phyloP scores from a whole-genome alignment of 2,329 filamentous ascomycete species.

The Decorospora gaudefroyi region DNA sequence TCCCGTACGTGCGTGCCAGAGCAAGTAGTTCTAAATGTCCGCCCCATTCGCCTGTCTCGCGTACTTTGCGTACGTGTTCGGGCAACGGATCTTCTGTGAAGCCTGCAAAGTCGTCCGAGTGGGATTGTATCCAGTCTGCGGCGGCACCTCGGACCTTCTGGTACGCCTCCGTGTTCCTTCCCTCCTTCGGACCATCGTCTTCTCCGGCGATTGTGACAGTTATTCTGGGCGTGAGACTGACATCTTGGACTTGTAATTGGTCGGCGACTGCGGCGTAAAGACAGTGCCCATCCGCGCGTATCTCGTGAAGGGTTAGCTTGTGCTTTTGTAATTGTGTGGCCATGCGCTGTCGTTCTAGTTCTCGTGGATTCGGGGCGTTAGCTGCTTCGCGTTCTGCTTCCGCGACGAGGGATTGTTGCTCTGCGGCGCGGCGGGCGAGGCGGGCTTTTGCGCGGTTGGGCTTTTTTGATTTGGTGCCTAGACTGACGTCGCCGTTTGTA shows the following conservation, averaged over 20 bases:
- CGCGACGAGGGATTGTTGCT: constrained; percentile 70
- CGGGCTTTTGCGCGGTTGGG: constrained; percentile 90
- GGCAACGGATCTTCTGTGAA: constrained; percentile 84
- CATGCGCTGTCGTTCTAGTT: constrained; percentile 62
- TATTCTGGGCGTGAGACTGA: constrained; percentile 45
- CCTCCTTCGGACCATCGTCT: constrained; percentile 8
- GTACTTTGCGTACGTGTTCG: constrained; percentile 73
- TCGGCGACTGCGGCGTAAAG: constrained; percentile 90
- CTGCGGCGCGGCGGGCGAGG: constrained; percentile 83
- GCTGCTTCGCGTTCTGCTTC: constrained; percentile 75
- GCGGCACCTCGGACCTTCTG: constrained; percentile 70
- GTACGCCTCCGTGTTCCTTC: constrained; percentile 54
- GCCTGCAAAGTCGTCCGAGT: constrained; percentile 79
- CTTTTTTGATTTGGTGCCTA: constrained; percentile 61
- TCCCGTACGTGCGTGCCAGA: constrained; percentile 76
- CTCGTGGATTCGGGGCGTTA: constrained; percentile 46
- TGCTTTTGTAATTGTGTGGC: constrained; percentile 65
- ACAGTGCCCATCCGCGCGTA: constrained; percentile 91
- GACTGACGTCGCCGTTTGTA: constrained; percentile 6
- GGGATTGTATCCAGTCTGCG: constrained; percentile 73
- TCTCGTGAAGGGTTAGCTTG: constrained; percentile 73
- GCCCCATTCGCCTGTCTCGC: constrained; percentile 92
- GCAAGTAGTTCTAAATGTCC: constrained; percentile 89
- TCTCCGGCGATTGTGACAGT: constrained; percentile 26
- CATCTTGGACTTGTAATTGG: constrained; percentile 64